A percentile compares a stretch with the other conserved stretches of the same genome.
phyloP scores from a whole-genome alignment of 2,329 filamentous ascomycete genomes.

The Arthroderma uncinatum region DNA sequence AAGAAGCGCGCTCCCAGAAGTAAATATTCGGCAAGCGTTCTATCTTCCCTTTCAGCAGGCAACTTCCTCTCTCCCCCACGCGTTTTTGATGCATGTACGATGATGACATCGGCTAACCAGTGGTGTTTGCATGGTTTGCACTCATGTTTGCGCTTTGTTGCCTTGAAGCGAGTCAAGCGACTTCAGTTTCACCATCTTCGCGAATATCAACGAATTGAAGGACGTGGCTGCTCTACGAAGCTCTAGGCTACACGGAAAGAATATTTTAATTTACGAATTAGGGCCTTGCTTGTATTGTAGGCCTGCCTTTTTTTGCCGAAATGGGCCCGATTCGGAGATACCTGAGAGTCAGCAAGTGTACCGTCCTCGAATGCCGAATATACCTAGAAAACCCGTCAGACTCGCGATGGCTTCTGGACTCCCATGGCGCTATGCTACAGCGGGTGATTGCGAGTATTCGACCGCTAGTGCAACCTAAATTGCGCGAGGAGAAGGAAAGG shows the following conservation, averaged over 20 bases:
- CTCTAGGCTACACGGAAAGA: background rate
- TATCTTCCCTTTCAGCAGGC: background rate
- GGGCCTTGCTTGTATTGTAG: background rate
- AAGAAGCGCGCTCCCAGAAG: background rate
- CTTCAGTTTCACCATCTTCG: background rate
- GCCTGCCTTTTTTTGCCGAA: background rate
- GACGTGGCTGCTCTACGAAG: background rate
- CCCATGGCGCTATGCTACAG: conserved; percentile 63
- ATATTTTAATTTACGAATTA: background rate
- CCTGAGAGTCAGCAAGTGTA: conserved; percentile 81
- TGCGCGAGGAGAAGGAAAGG: conserved; percentile 68
- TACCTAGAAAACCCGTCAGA: conserved; percentile 87
- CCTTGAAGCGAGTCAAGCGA: background rate
- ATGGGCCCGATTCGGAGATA: conserved; percentile 90
- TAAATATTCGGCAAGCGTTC: background rate
- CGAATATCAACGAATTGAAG: background rate
- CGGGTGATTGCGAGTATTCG: conserved; percentile 76
- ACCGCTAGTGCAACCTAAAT: conserved; percentile 77
- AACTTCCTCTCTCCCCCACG: background rate
- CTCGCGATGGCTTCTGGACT: conserved; percentile 70
- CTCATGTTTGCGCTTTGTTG: background rate
- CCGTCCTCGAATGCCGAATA: conserved; percentile 91
- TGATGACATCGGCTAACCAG: background rate
- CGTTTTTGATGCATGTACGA: background rate
- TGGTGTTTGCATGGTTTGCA: conserved; percentile 13